Evolutionary conservation across 192 early-diverging fungal species (phyloP), one percentile per base, ranked within the genome.

Genomic region (Coemansia erecta): DNA sequence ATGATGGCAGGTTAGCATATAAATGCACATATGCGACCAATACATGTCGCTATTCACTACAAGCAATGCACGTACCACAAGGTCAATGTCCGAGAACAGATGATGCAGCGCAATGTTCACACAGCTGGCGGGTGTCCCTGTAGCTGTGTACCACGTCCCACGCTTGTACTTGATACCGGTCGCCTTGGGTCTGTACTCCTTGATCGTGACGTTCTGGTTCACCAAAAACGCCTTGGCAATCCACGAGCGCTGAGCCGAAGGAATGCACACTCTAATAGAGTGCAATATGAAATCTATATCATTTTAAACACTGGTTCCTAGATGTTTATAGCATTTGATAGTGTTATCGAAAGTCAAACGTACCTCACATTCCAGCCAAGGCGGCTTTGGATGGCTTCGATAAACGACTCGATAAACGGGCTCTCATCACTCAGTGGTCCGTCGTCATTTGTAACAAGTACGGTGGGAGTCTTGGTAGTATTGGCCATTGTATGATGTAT

Each of bases 71-170:
- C 66, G 19, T 58, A 69, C 66, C 67, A 70, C 67, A 31, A 70
- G 56, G 47, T 70, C 61, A 49, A 70, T 63, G 37, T 63, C 67
- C 22, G 67, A 18, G 13, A 63, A 63, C 35, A 70, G 51, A 45
- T 70, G 56, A 54, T 62, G 55, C 41, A 68, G 17, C n/a, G 67
- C 61, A 54, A 70, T 70, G 39, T 62, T 70, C 14, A 70, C 67
- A 43, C 67, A 70, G 15, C 67, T 63, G 4, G 67, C 67, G 15
- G 61, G 67, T 7, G 60, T 63, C 13, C 61, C 61, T 5, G 60
- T 45, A 19, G 60, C 67, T 35, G 45, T 49, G 48, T 58, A 70
- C 60, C 67, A 70, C 19, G 48, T n/a, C 49, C 46, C 50, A 15
- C 24, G n/a, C 11, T 62, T 43, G 8, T 62, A 19, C 1, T 18